phyloP scores from a whole-genome alignment of 768 basidiomycete genomes.

The Naematelia encephala region DNA sequence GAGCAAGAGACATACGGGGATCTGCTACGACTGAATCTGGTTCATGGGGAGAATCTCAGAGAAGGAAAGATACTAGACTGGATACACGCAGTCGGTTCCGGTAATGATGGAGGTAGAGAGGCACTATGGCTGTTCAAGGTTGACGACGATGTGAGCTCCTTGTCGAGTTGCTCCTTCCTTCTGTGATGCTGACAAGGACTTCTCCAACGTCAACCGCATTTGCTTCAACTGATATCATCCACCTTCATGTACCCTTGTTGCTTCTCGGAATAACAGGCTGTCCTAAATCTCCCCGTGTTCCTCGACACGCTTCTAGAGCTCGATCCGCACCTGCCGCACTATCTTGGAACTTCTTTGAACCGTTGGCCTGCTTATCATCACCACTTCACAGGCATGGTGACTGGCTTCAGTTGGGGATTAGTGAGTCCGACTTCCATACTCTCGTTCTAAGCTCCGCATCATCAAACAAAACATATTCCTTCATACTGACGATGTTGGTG shows the following conservation, averaged over 20 bases:
- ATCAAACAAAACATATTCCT: neutral
- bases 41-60: constrained; percentile 18
- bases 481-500: neutral
- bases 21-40: constrained; percentile 16
- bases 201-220: neutral
- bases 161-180: constrained; percentile 3
- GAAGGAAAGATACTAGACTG: constrained; percentile 23
- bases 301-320: constrained; percentile 24
- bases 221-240: constrained; percentile 2
- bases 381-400: constrained; percentile 31
- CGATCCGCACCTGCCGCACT: constrained; percentile 14
- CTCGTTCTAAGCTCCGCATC: too few relatives aligned
- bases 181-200: neutral
- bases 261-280: constrained; percentile 10
- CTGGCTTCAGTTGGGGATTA: constrained; percentile 25
- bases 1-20: constrained; percentile 26
- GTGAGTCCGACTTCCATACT: constrained; percentile 16
- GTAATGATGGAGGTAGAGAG: constrained; percentile 20
- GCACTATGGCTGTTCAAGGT: constrained; percentile 32
- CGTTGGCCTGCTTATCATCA: constrained; percentile 27
- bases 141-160: constrained; percentile 37
- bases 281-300: constrained; percentile 22
- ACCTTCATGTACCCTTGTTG: neutral
- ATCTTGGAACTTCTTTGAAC: constrained; percentile 27
- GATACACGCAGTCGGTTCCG: constrained; percentile 16